Evolutionary conservation across 1,284 basidiomycete species (phyloP), one percentile per base, ranked within the genome.

Genomic region (Naganishia sp.): DNA sequence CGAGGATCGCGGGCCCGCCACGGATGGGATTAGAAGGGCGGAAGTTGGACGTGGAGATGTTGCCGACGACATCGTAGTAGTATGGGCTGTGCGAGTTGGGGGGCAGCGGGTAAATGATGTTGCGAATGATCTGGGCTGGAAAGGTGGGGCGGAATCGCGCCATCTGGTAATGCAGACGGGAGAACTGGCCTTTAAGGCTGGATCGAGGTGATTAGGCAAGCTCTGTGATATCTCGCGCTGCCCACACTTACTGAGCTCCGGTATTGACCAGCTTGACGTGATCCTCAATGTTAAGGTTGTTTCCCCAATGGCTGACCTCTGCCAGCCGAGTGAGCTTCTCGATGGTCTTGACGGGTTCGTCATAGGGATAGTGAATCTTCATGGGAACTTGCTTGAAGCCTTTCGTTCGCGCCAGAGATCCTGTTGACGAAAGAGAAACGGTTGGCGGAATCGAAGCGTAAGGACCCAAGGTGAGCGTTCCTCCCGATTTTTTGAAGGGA

Each of bases 271-370:
- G 81, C 68, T 85, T 78, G 68, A 97, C 86, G 55, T 90, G 86
- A 79, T 99, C 94, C 77, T 97, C 86, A 54, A 95, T 88, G 75
- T 96, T 95, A 49, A 99, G 79, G 78, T 95, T 97, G 57, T 88
- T 87, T 49, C 94, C 94, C 96, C 95, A 99, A 78, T 99, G 95
- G 70, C 91, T 94, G 72, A 99, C 87, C 81, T 99, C 94, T 2
- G 90, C 93, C 0, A 84, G 77, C 53, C 96, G 87, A 65, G 86
- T 84, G 54, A 95, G 84, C 33, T 83, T 86, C 23, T 84, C 84
- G 64, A 96, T 82, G 69, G 91, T 87, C 15, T 94, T 78, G 49
- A 96, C 85, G 0, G 95, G 92, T 64, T 86, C 83, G 42, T 89
- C 89, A 68, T 89, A 88, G 72, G 84, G 82, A 80, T 92, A 99